Conservation (phyloP, 2,329 filamentous ascomycete species). For the Ciborinia camelliae region DNA sequence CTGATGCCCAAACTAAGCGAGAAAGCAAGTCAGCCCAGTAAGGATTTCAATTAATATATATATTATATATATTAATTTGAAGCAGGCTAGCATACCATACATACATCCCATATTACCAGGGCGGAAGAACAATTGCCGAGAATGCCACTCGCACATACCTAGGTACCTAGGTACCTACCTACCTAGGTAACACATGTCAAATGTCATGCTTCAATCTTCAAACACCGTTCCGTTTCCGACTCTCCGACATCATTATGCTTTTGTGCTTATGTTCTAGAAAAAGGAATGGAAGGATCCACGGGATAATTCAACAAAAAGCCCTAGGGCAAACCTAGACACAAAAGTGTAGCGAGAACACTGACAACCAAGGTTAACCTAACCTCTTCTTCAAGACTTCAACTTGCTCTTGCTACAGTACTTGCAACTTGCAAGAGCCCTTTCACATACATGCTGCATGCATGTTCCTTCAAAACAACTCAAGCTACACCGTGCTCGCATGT, state of each 20-base stretch:
- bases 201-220: neutral
- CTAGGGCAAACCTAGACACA: neutral
- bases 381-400: neutral
- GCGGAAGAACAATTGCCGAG: conserved; percentile 7
- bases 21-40: conserved; percentile 3
- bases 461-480: neutral
- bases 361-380: neutral
- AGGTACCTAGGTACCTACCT: too few species aligned
- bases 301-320: neutral
- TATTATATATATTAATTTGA: too few species aligned
- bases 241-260: conserved; percentile 1
- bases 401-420: too few species aligned
- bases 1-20: conserved; percentile 14
- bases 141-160: neutral
- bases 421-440: neutral
- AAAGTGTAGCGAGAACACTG: neutral
- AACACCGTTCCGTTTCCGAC: neutral
- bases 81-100: too few species aligned
- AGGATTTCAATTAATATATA: neutral
- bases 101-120: too few species aligned
- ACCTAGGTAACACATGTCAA: too few species aligned
- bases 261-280: conserved; percentile 14
- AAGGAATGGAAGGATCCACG: neutral
- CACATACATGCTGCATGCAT: conserved; percentile 2
- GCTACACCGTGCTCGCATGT: neutral